Conservation (phyloP, 2,329 filamentous ascomycete genomes). For the Ambrosiella cleistominuta region DNA sequence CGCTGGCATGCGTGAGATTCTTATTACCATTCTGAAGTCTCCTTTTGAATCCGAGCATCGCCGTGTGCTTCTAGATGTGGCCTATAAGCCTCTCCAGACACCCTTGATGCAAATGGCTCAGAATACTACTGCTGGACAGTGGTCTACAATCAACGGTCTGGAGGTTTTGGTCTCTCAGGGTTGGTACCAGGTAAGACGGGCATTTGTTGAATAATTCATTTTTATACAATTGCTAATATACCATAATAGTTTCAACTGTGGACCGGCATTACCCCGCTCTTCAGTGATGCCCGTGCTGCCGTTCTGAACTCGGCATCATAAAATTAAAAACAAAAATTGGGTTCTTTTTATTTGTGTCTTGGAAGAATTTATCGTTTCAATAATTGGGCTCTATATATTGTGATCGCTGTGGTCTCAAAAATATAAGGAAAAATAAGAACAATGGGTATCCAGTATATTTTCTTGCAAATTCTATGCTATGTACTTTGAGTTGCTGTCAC, state of each 20-base stretch:
- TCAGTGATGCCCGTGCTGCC: conserved; percentile 46
- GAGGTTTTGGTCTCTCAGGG: conserved; percentile 82
- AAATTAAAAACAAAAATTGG: not conserved
- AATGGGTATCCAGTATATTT: too few species aligned
- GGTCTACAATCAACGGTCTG: conserved; percentile 69
- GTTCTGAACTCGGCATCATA: conserved; percentile 25
- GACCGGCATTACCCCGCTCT: conserved; percentile 65
- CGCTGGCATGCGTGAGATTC: conserved; percentile 43
- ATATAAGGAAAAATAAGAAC: too few species aligned
- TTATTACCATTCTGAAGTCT: conserved; percentile 19
- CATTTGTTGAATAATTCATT: not conserved
- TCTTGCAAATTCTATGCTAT: too few species aligned
- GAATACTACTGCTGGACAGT: conserved; percentile 39
- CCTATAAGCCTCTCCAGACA: conserved; percentile 77
- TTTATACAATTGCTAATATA: conserved; percentile 14
- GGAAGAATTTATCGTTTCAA: not conserved
- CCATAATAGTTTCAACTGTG: conserved; percentile 53
- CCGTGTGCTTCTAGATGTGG: conserved; percentile 76
- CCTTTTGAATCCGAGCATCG: conserved; percentile 22
- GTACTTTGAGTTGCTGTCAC: too few species aligned
- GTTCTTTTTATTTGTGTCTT: not conserved
- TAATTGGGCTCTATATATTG: not conserved
- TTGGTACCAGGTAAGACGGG: conserved; percentile 52
- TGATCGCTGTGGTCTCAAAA: not conserved
- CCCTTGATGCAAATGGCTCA: conserved; percentile 69